These are phyloP conservation scores for Colletotrichum sp. DNA, from an alignment of 2,329 filamentous ascomycete genomes.

Conservation along the genomic window DNA sequence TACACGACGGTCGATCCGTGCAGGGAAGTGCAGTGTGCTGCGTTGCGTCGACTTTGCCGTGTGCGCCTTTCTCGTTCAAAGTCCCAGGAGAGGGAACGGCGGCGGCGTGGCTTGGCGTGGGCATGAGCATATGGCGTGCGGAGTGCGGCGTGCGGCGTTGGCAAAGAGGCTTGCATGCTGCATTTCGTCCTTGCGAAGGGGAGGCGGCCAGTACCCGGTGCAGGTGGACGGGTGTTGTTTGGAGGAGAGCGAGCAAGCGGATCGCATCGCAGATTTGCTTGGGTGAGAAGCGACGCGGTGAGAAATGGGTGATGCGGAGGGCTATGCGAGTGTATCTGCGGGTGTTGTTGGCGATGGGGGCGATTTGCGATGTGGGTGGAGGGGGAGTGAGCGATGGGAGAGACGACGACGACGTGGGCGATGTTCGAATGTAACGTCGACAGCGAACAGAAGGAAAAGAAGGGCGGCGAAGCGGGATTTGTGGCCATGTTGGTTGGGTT, in stretches of 20 bases:
- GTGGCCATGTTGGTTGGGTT: not conserved
- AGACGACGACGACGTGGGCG: not conserved
- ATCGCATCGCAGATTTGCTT: not conserved
- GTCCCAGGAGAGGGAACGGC: not conserved
- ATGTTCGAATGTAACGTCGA: not conserved
- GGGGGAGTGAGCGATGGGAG: not conserved
- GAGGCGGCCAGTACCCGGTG: not conserved
- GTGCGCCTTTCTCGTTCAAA: not conserved
- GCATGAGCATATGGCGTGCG: not conserved
- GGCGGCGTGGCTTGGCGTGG: not conserved
- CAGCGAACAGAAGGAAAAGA: not conserved
- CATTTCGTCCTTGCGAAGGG: not conserved
- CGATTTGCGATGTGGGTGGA: not conserved
- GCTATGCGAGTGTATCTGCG: slow-evolving; percentile 8
- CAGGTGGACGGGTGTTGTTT: not conserved
- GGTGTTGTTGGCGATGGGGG: not conserved
- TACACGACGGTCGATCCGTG: slow-evolving; percentile 18
- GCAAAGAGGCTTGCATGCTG: not conserved
- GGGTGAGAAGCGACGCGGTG: not conserved
- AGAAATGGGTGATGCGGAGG: slow-evolving; percentile 1
- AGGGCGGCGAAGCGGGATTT: not conserved
- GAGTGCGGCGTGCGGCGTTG: not conserved
- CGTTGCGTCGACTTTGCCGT: not conserved
- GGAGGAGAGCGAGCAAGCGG: not conserved
- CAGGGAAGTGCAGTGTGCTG: not conserved